Evolutionary conservation across 73 alveolate genomes (phyloP).

Genomic region (Durusdinium trenchii): DNA sequence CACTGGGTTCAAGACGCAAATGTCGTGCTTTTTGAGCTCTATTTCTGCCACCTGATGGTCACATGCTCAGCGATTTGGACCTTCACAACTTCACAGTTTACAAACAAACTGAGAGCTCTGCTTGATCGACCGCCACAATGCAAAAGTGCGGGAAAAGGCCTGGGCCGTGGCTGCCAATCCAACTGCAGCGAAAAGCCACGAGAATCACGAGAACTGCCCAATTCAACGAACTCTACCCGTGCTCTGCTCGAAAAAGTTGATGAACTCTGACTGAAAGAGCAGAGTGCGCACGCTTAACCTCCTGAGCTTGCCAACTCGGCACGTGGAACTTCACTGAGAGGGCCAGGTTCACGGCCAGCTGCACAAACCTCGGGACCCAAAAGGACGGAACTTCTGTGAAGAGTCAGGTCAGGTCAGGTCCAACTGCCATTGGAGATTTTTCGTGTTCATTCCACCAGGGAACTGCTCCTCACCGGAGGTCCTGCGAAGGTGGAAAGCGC

Average conservation of each 20-base stretch:
- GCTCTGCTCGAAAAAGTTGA: background rate
- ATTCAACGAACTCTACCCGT: background rate
- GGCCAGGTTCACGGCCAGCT: slow-evolving; percentile 33
- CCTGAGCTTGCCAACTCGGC: slow-evolving; percentile 19
- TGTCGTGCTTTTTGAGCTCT: background rate
- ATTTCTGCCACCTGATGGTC: background rate
- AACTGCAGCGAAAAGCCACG: background rate
- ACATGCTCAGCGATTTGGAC: background rate
- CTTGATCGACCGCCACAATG: slow-evolving; percentile 21
- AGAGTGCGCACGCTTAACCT: background rate
- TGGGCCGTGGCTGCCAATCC: background rate
- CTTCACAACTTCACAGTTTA: background rate
- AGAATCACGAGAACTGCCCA: background rate
- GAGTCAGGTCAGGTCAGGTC: too few species aligned
- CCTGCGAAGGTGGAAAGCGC: too few species aligned
- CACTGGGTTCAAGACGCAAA: background rate
- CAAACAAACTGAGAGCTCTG: background rate
- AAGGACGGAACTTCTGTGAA: background rate
- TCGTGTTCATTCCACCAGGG: too few species aligned
- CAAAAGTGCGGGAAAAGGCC: slow-evolving; percentile 24
- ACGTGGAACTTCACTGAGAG: background rate
- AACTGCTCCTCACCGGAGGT: too few species aligned
- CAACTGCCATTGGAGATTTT: too few species aligned
- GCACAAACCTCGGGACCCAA: background rate
- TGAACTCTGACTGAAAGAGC: background rate